Evolutionary conservation across 441 rosid genomes (phyloP).

Genomic region (Erodium moschatum): DNA sequence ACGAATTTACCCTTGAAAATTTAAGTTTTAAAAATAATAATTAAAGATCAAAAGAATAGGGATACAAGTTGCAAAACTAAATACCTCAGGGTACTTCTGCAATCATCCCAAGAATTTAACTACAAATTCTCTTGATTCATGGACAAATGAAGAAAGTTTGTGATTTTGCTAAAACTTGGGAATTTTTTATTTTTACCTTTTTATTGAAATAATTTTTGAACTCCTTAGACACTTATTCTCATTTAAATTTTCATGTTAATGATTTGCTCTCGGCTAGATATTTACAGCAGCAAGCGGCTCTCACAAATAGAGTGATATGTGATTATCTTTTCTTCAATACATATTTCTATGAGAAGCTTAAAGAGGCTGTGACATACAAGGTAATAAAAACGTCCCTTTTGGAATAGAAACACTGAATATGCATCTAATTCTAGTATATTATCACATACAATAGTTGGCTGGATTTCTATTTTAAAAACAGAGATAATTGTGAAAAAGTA

Average conservation of each 20-base stretch:
- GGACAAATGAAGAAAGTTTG: neutral
- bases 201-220: too few relatives aligned
- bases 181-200: neutral
- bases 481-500: too few relatives aligned
- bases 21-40: too few relatives aligned
- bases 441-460: too few relatives aligned
- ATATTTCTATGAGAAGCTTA: constrained; percentile 82
- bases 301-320: constrained; percentile 35
- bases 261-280: constrained; percentile 35
- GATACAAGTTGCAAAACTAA: too few relatives aligned
- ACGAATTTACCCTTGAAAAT: too few relatives aligned
- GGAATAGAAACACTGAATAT: neutral
- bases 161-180: too few relatives aligned
- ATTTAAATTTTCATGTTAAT: neutral
- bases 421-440: neutral
- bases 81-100: too few relatives aligned
- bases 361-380: constrained; percentile 58
- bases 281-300: constrained; percentile 49
- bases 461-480: too few relatives aligned
- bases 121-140: neutral
- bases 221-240: neutral
- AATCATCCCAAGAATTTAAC: neutral
- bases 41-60: too few relatives aligned
- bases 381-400: constrained; percentile 10
- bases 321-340: constrained; percentile 80